Percentiles rank a stretch among this genome's conserved stretches.
Evolutionary conservation across 164 flowering plant species (phyloP).

Genomic region (Protea cynaroides): DNA sequence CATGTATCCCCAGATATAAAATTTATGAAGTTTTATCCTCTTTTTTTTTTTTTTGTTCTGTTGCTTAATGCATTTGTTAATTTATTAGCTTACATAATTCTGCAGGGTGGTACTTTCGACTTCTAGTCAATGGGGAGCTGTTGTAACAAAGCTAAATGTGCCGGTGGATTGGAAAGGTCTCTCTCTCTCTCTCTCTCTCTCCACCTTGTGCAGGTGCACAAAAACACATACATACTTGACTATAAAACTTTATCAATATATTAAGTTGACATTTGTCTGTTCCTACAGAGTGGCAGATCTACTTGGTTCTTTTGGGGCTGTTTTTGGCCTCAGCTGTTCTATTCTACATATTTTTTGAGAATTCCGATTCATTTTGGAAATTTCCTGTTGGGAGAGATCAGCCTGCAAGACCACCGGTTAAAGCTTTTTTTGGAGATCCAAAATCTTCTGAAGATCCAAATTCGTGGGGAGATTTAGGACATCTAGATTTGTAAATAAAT

Average conservation of each 20-base stretch:
- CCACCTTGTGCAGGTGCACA: no score
- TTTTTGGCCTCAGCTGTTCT: slow-evolving; percentile 68
- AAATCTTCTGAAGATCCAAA: slow-evolving; percentile 53
- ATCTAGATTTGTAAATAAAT: slow-evolving; percentile 39
- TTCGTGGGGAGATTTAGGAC: slow-evolving; percentile 44
- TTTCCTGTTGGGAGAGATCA: slow-evolving; percentile 51
- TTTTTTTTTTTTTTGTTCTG: background rate
- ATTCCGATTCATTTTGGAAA: slow-evolving; percentile 92
- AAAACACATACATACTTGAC: no score
- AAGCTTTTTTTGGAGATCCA: slow-evolving; percentile 36
- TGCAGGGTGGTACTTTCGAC: slow-evolving; percentile 75
- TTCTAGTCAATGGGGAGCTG: slow-evolving; percentile 76
- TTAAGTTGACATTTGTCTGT: slow-evolving; percentile 7
- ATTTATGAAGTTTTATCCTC: background rate
- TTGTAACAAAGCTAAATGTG: slow-evolving; percentile 69
- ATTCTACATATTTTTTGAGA: slow-evolving; percentile 66
- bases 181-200: slow-evolving; percentile 14
- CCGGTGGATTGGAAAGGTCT: slow-evolving; percentile 96
- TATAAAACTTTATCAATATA: background rate
- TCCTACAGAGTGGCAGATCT: slow-evolving; percentile 85
- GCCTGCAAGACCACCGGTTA: slow-evolving; percentile 35
- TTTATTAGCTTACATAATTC: slow-evolving; percentile 1
- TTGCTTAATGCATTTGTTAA: no score
- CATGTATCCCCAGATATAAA: background rate
- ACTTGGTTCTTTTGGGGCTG: slow-evolving; percentile 62